Evolutionary conservation across 768 basidiomycete species (phyloP), one percentile per base, ranked within the genome.

Genomic region (Boletus rubescentipes): DNA sequence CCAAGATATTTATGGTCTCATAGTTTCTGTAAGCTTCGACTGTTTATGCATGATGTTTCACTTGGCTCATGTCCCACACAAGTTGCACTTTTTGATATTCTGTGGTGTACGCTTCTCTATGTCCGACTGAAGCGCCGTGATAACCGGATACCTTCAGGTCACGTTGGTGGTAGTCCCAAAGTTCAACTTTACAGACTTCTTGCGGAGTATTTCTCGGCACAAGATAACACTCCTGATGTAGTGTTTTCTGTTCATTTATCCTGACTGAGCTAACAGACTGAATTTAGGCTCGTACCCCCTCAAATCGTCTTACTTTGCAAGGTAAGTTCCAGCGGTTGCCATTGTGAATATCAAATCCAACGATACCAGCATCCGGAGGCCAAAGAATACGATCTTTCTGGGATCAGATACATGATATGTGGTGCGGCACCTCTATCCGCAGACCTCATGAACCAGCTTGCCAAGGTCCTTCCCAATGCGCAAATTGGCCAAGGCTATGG

Each of bases 221-320:
- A 75, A 72, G 35, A 82, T 87, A 54, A 77, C 74, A 5, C 79
- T 86, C 56, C 63, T 86, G 49, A 77, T 75, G 83, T 85, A 61
- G 54, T 64, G 7, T n/a, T 38, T 35, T 21, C 26, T 12, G 20
- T 36, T 36, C 18, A 29, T 41, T 30, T 5, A 26, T 14, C 34
- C 8, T 20, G n/a, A 11, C 23, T 38, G 20, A 2, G 26, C 14
- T 56, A 23, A 54, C 39, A 2, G 34, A 47, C 44, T 8, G 37
- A 15, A 54, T 41, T 16, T 46, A 86, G 84, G 53, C 66, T 87
- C 20, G 85, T 87, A 32, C 86, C 86, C 16, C 86, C 86, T 16
- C 83, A 86, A 51, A 76, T 84, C 7, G 79, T 87, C 10, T 70
- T 86, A 15, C 67, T 87, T n/a, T 83, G 82, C 75, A 87, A 87